Percentiles rank a stretch among this genome's conserved stretches.
Evolutionary conservation across 495 filamentous ascomycete genomes (phyloP).

Genomic region (Xylaria curta): DNA sequence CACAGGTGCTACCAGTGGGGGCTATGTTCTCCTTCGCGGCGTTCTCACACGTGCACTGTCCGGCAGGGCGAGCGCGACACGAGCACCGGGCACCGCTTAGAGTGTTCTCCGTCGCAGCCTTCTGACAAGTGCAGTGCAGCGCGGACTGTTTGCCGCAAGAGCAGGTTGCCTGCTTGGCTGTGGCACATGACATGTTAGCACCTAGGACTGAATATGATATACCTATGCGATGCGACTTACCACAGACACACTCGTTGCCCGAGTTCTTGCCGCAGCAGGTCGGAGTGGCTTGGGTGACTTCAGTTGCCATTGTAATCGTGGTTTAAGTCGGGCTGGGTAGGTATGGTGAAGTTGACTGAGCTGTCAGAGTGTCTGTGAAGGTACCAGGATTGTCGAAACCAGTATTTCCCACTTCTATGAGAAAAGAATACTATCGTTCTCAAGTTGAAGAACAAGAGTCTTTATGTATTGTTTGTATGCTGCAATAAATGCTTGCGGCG

Average conservation of each 20-base stretch:
- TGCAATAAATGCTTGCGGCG: background rate
- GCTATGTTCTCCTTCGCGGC: slow-evolving; percentile 74
- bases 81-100: slow-evolving; percentile 79
- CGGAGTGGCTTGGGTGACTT: slow-evolving; percentile 41
- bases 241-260: slow-evolving; percentile 55
- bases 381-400: background rate
- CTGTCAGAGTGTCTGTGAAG: background rate
- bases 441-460: background rate
- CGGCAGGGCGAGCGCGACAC: slow-evolving; percentile 76
- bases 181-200: slow-evolving; percentile 19
- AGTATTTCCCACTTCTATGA: background rate
- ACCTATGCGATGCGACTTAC: slow-evolving; percentile 38
- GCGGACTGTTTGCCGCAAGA: slow-evolving; percentile 88
- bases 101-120: slow-evolving; percentile 76
- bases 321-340: background rate
- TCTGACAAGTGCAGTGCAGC: slow-evolving; percentile 84
- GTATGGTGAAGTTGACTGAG: background rate
- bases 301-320: slow-evolving; percentile 34
- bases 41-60: slow-evolving; percentile 83
- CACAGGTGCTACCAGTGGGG: slow-evolving; percentile 60
- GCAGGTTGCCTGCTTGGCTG: slow-evolving; percentile 69
- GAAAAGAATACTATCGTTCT: background rate
- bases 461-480: background rate
- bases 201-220: background rate
- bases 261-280: slow-evolving; percentile 60